Conservation (phyloP, 1,284 basidiomycete genomes). For the Trametes hirsuta region DNA sequence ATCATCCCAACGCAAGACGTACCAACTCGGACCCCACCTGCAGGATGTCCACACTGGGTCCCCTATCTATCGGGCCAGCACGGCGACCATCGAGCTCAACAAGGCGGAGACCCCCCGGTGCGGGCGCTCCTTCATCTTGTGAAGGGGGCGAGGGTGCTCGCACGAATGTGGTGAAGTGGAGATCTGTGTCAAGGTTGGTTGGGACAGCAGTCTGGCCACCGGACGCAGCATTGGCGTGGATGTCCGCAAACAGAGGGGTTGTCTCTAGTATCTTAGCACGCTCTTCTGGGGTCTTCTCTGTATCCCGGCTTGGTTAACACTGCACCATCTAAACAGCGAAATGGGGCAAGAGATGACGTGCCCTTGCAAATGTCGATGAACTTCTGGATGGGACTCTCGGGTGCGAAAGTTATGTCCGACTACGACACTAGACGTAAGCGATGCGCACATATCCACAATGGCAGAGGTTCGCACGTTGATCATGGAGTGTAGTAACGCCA, state of each 20-base stretch:
- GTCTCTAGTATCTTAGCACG: conserved; percentile 76
- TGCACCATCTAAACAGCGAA: background rate
- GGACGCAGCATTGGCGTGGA: conserved; percentile 72
- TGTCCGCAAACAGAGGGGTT: conserved; percentile 74
- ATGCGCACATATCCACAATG: background rate
- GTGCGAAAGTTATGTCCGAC: conserved; percentile 59
- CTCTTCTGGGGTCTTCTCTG: conserved; percentile 69
- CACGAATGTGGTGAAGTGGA: conserved; percentile 89
- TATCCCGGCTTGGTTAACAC: background rate
- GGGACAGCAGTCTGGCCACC: conserved; percentile 69
- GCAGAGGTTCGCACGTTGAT: conserved; percentile 55
- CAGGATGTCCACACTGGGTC: conserved; percentile 64
- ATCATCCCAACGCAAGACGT: background rate
- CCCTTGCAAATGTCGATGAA: conserved; percentile 70
- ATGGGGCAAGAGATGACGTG: conserved; percentile 25
- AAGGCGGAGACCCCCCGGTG: conserved; percentile 45
- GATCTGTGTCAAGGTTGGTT: conserved; percentile 61
- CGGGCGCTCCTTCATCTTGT: conserved; percentile 33
- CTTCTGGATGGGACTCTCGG: conserved; percentile 59
- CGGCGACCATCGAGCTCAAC: conserved; percentile 85
- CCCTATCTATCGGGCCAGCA: conserved; percentile 78
- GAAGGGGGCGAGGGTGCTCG: conserved; percentile 54
- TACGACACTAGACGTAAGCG: conserved; percentile 30
- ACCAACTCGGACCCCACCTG: conserved; percentile 41
- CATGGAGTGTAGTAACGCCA: conserved; percentile 82